A percentile compares a stretch with the other conserved stretches of the same genome.
Conservation (phyloP, 805 yeast species). For the Starmerella powellii region DNA sequence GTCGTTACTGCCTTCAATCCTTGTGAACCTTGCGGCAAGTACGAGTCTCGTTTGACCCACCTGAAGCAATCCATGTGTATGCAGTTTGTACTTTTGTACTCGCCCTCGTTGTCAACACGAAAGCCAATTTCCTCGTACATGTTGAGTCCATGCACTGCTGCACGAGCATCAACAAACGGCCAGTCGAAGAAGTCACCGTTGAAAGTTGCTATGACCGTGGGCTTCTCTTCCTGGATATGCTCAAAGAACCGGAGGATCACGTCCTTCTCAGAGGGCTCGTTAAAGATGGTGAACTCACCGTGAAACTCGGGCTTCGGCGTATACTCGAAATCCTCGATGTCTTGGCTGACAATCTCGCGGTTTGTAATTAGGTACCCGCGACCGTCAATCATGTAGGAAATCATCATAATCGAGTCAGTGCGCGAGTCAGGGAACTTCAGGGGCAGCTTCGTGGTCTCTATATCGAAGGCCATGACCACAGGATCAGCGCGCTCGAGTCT, state of each 20-base stretch:
- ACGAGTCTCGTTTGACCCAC: slow-evolving; percentile 97
- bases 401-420: slow-evolving; percentile 94
- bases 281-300: slow-evolving; percentile 79
- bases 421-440: slow-evolving; percentile 88
- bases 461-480: slow-evolving; percentile 90
- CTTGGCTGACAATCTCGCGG: slow-evolving; percentile 85
- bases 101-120: slow-evolving; percentile 85
- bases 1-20: slow-evolving; percentile 97
- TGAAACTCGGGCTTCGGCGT: slow-evolving; percentile 95
- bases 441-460: slow-evolving; percentile 94
- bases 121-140: slow-evolving; percentile 93
- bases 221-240: slow-evolving; percentile 74
- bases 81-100: slow-evolving; percentile 82
- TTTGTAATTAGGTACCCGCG: slow-evolving; percentile 90
- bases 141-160: slow-evolving; percentile 68
- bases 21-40: slow-evolving; percentile 95
- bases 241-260: slow-evolving; percentile 69
- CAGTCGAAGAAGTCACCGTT: slow-evolving; percentile 99
- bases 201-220: slow-evolving; percentile 95
- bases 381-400: slow-evolving; percentile 97
- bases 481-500: slow-evolving; percentile 95
- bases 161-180: slow-evolving; percentile 92
- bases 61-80: slow-evolving; percentile 94
- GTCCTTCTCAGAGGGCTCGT: slow-evolving; percentile 74
- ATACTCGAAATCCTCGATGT: slow-evolving; percentile 92